Evolutionary conservation across 108 stramenopile genomes (phyloP).

Genomic region (Cyclotella cryptica): DNA sequence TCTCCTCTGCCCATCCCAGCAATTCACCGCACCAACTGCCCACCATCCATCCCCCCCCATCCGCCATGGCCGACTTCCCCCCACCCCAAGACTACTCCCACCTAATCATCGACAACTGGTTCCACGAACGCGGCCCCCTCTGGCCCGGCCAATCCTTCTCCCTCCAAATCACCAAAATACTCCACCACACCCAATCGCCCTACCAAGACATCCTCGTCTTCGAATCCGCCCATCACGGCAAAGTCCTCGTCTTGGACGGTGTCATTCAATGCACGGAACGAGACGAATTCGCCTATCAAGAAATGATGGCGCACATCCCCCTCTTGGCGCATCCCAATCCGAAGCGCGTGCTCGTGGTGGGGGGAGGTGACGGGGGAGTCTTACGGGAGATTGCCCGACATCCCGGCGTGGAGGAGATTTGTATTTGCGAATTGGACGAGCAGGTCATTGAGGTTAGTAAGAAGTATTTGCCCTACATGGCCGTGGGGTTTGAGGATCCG

Average conservation of each 20-base stretch:
- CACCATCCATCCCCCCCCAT: not conserved
- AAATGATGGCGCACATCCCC: slow-evolving; percentile 98
- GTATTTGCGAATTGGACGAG: slow-evolving; percentile 97
- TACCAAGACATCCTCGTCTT: slow-evolving; percentile 98
- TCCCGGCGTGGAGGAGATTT: slow-evolving; percentile 84
- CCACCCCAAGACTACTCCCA: slow-evolving; percentile 44
- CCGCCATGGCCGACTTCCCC: slow-evolving; percentile 28
- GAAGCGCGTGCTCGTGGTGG: slow-evolving; percentile 93
- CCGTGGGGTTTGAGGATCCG: slow-evolving; percentile 93
- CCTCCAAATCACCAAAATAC: slow-evolving; percentile 78
- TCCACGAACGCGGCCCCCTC: slow-evolving; percentile 83
- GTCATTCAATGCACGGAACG: slow-evolving; percentile 97
- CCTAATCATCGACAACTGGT: slow-evolving; percentile 87
- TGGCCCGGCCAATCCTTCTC: slow-evolving; percentile 93
- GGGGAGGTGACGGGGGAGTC: slow-evolving; percentile 98
- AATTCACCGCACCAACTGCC: not conserved
- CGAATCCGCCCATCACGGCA: slow-evolving; percentile 90
- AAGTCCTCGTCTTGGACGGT: slow-evolving; percentile 96
- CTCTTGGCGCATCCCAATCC: slow-evolving; percentile 93
- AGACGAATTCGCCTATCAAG: slow-evolving; percentile 97
- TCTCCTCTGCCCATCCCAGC: not conserved
- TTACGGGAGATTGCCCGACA: slow-evolving; percentile 94
- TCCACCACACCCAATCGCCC: slow-evolving; percentile 77
- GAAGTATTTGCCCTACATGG: slow-evolving; percentile 82
- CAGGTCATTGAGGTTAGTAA: slow-evolving; percentile 86